phyloP scores from a whole-genome alignment of 805 yeast genomes.

The Candida dajiaensis region DNA sequence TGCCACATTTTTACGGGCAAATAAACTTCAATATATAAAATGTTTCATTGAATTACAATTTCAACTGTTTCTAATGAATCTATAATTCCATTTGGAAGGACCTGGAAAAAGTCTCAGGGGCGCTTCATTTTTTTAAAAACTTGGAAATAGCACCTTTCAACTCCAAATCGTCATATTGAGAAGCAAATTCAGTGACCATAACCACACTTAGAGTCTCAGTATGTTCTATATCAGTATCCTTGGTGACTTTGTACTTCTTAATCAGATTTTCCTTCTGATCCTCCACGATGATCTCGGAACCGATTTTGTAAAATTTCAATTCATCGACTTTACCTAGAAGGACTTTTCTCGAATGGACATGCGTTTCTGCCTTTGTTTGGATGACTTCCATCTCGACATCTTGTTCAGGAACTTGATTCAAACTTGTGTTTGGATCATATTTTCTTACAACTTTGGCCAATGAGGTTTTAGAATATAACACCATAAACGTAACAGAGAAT shows the following conservation, averaged over 20 bases:
- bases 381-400: neutral
- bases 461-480: neutral
- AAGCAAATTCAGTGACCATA: neutral
- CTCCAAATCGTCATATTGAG: neutral
- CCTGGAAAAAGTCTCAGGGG: no score
- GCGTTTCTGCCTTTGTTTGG: neutral
- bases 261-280: constrained; percentile 10
- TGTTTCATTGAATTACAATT: no score
- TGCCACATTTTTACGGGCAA: neutral
- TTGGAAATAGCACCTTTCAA: neutral
- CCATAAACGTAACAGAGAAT: constrained; percentile 67
- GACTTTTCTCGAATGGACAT: neutral
- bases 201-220: neutral
- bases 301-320: constrained; percentile 12
- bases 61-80: no score
- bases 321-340: constrained; percentile 8
- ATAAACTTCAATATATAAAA: no score
- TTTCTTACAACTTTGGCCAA: neutral
- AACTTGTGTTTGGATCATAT: neutral
- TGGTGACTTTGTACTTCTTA: constrained; percentile 4
- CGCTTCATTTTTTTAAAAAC: neutral
- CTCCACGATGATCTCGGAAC: constrained; percentile 11
- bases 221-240: neutral
- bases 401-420: neutral
- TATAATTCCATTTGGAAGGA: no score